Base-by-base conservation (phyloP, 2,329 filamentous ascomycete genomes). In the Fusarium ramigenum region DNA sequence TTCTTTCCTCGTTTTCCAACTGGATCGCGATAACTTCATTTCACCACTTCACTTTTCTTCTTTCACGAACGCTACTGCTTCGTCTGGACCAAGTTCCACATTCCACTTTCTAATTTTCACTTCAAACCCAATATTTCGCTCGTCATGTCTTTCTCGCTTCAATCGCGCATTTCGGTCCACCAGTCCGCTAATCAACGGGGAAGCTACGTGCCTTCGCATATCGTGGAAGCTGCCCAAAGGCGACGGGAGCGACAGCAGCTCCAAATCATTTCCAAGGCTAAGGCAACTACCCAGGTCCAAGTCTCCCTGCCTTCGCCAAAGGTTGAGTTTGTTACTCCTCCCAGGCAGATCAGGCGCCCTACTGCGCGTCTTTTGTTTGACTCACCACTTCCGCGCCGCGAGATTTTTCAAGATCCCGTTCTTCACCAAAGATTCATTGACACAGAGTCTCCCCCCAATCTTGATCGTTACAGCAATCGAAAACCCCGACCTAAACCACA, bases 301-400 rank as follows among this genome's bases (percentile, higher is more conserved):
- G 50, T 42, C 34, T n/a, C 19, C 25, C 10, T 49, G n/a, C 23
- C 30, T 58, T n/a, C 42, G 49, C 49, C 52, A 64, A 54, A 54
- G 28, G 32, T 50, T 30, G 47, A 59, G 42, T 37, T 67, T 34
- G 46, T 60, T 28, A 73, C 69, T n/a, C 63, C 71, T 23, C 63
- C 73, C 9, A 57, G 69, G 54, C 63, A 36, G 11, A 73, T 70
- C 46, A 42, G 53, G n/a, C 63, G 69, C 18, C 69, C 66, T 21
- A 59, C 62, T 37, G 54, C n/a, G 11, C 65, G 59, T 39, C 62
- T 70, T 19, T 49, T 74, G 40, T 60, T 68, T 34, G 64, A 76
- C 42, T 73, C 71, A 25, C 71, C 69, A 21, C 47, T 66, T 40
- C 63, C 53, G 28, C 60, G 63, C 34, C 23, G 59, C 39, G 63